Conservation (phyloP, 2,329 filamentous ascomycete species). For the Cladorrhinum sp. region DNA sequence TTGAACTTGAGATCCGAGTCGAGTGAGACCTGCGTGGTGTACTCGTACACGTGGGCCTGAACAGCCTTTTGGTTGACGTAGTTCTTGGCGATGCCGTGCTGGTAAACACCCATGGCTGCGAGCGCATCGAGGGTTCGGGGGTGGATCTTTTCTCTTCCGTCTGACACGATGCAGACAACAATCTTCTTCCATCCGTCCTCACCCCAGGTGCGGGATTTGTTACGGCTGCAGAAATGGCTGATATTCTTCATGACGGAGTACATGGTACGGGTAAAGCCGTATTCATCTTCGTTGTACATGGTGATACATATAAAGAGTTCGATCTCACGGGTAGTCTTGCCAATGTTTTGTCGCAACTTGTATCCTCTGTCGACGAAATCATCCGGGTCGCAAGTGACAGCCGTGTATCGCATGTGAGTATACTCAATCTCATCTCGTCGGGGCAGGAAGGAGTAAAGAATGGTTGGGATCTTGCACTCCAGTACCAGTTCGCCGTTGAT, state of each 20-base stretch:
- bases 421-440: slow-evolving; percentile 92
- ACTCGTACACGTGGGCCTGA: slow-evolving; percentile 96
- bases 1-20: slow-evolving; percentile 98
- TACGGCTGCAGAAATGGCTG: slow-evolving; percentile 88
- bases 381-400: slow-evolving; percentile 96
- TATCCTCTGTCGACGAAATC: slow-evolving; percentile 88
- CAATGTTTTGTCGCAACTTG: slow-evolving; percentile 88
- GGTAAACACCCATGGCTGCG: slow-evolving; percentile 96
- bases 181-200: slow-evolving; percentile 99
- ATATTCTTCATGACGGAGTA: slow-evolving; percentile 99
- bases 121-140: slow-evolving; percentile 89
- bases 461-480: slow-evolving; percentile 98
- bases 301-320: slow-evolving; percentile 96
- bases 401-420: slow-evolving; percentile 97
- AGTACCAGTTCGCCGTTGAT: slow-evolving; percentile 97
- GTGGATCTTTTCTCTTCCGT: slow-evolving; percentile 87
- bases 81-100: slow-evolving; percentile 98
- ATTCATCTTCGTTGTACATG: slow-evolving; percentile 99
- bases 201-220: slow-evolving; percentile 92
- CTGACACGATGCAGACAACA: slow-evolving; percentile 93
- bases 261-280: slow-evolving; percentile 96
- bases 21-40: slow-evolving; percentile 95
- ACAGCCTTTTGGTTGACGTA: slow-evolving; percentile 94
- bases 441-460: slow-evolving; percentile 93
- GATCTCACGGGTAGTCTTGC: slow-evolving; percentile 78